phyloP scores from a whole-genome alignment of 495 filamentous ascomycete genomes.

The Hypoxylon lenormandii region DNA sequence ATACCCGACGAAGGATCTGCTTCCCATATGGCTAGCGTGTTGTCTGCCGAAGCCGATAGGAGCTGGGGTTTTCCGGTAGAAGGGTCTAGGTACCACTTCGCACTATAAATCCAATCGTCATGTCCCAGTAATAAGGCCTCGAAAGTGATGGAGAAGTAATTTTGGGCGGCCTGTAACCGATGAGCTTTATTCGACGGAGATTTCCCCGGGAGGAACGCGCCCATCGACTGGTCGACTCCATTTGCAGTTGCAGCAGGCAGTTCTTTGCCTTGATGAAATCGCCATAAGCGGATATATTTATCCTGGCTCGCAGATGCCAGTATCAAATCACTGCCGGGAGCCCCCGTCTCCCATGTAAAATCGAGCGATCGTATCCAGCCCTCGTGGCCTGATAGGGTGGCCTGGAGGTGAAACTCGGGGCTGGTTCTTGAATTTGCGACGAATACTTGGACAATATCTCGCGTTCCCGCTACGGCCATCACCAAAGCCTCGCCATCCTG shows the following conservation, averaged over 20 bases:
- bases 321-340: constrained; percentile 72
- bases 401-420: constrained; percentile 74
- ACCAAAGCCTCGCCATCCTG: constrained; percentile 63
- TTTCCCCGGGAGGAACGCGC: constrained; percentile 68
- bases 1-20: constrained; percentile 83
- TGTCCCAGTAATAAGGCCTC: constrained; percentile 95
- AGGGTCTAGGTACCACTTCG: constrained; percentile 69
- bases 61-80: constrained; percentile 70
- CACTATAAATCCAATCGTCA: constrained; percentile 97
- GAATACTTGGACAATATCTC: constrained; percentile 79
- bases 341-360: constrained; percentile 73
- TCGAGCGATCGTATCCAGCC: constrained; percentile 90
- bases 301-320: constrained; percentile 96
- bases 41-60: constrained; percentile 92
- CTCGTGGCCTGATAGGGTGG: constrained; percentile 88
- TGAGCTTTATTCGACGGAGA: constrained; percentile 90
- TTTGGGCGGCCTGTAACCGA: constrained; percentile 64
- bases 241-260: constrained; percentile 63
- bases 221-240: constrained; percentile 59
- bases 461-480: constrained; percentile 86
- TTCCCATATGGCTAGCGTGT: constrained; percentile 92
- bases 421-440: constrained; percentile 56
- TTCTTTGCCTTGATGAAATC: constrained; percentile 75
- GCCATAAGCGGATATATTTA: constrained; percentile 95
- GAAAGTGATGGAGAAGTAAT: constrained; percentile 83